Conservation (phyloP, 2,329 filamentous ascomycete genomes). For the Podosphaera fusca region DNA sequence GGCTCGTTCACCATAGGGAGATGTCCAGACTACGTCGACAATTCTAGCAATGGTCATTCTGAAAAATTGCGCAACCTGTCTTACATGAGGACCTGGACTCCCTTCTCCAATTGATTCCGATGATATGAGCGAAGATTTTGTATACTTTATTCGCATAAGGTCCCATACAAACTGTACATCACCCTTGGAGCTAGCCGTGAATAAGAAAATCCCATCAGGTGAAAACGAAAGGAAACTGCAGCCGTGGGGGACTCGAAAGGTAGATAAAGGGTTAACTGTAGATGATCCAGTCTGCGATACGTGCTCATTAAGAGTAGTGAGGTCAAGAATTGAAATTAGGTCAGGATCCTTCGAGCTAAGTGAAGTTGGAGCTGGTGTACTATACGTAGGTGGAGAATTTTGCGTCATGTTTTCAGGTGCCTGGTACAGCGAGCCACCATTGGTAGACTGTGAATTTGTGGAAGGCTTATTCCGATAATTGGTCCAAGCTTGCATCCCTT, state of each 20-base stretch:
- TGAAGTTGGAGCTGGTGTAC: constrained; percentile 25
- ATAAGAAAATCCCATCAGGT: constrained; percentile 46
- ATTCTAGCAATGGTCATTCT: constrained; percentile 82
- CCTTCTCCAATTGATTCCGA: constrained; percentile 20
- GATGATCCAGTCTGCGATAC: constrained; percentile 20
- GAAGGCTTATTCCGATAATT: constrained; percentile 49
- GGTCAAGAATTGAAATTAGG: constrained; percentile 51
- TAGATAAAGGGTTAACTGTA: constrained; percentile 36
- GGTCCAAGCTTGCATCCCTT: constrained; percentile 56
- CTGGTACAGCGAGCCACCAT: constrained; percentile 18
- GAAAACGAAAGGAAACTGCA: constrained; percentile 67
- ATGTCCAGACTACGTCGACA: constrained; percentile 72
- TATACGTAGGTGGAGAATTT: constrained; percentile 58
- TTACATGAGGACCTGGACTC: constrained; percentile 33
- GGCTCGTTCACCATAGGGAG: constrained; percentile 56
- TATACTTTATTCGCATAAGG: constrained; percentile 40
- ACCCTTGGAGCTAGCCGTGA: constrained; percentile 65
- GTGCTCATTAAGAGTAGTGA: constrained; percentile 32
- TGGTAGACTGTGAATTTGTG: constrained; percentile 20
- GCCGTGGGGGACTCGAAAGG: constrained; percentile 47
- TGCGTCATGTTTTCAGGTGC: constrained; percentile 12
- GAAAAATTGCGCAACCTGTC: constrained; percentile 71
- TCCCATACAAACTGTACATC: constrained; percentile 70
- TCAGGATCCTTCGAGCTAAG: constrained; percentile 38
- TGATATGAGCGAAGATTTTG: constrained; percentile 36